Percentiles rank a stretch among this genome's conserved stretches.
phyloP scores from a whole-genome alignment of 164 flowering plant species.

The Macadamia tetraphylla region DNA sequence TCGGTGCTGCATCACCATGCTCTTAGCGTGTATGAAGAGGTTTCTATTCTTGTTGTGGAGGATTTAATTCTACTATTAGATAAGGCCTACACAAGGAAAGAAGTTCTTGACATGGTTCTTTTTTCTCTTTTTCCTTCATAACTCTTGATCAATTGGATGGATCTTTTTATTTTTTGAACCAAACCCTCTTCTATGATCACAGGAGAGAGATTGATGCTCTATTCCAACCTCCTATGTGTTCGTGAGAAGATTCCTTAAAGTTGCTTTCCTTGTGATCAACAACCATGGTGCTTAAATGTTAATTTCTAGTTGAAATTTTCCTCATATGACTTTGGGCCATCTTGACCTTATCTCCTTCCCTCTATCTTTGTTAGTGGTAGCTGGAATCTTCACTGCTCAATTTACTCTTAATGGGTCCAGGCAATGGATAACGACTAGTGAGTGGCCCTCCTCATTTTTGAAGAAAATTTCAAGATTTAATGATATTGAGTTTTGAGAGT shows the following conservation, averaged over 20 bases:
- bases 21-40: conserved; percentile 85
- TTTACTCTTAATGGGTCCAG: conserved; percentile 42
- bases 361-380: conserved; percentile 73
- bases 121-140: not conserved
- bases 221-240: conserved; percentile 80
- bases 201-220: conserved; percentile 80
- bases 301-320: not conserved
- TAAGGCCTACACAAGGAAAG: conserved; percentile 37
- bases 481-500: too few species aligned
- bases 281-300: not conserved
- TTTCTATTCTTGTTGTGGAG: conserved; percentile 75
- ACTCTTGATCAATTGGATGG: too few species aligned
- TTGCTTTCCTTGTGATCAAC: not conserved
- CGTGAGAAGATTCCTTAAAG: conserved; percentile 77
- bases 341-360: conserved; percentile 72
- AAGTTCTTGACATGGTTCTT: conserved; percentile 79
- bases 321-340: conserved; percentile 26
- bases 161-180: not conserved
- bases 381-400: conserved; percentile 75
- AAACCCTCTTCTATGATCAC: conserved; percentile 9
- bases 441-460: conserved; percentile 19
- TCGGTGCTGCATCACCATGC: conserved; percentile 25
- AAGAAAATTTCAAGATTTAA: too few species aligned
- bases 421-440: conserved; percentile 53
- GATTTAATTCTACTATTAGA: conserved; percentile 79